Evolutionary conservation across 257 asterid species (phyloP).

Genomic region (Solanum chiquidenum): DNA sequence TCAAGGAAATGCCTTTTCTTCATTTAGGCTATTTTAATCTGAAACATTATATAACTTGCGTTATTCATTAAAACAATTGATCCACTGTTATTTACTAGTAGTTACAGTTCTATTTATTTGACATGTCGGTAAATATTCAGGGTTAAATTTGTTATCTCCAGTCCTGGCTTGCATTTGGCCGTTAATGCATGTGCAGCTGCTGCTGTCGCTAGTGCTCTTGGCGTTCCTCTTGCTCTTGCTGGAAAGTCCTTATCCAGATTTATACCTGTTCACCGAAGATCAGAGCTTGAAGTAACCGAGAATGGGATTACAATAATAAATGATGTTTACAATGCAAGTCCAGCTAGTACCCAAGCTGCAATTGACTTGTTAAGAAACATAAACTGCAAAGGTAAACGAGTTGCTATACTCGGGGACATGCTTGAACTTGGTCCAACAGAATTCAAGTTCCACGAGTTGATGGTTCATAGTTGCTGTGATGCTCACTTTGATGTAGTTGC

Average conservation of each 20-base stretch:
- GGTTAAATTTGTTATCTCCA: slow-evolving; percentile 14
- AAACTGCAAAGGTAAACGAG: slow-evolving; percentile 20
- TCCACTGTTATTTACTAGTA: not conserved
- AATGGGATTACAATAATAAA: slow-evolving; percentile 18
- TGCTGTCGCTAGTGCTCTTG: slow-evolving; percentile 20
- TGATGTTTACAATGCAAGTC: slow-evolving; percentile 23
- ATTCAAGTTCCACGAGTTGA: slow-evolving; percentile 15
- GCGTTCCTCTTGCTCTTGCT: slow-evolving; percentile 16
- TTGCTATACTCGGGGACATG: slow-evolving; percentile 35
- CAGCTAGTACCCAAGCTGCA: slow-evolving; percentile 21
- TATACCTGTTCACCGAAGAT: slow-evolving; percentile 11
- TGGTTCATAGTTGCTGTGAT: slow-evolving; percentile 11
- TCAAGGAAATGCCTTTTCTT: not conserved
- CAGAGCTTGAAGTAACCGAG: slow-evolving; percentile 11
- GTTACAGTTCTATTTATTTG: not conserved
- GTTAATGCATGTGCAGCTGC: slow-evolving; percentile 33
- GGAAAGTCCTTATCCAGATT: slow-evolving; percentile 17
- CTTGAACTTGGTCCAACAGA: slow-evolving; percentile 33
- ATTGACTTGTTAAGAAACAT: slow-evolving; percentile 14
- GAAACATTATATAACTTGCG: not conserved
- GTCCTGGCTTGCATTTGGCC: slow-evolving; percentile 29
- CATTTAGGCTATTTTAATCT: not conserved
- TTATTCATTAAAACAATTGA: not conserved
- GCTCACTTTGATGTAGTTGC: slow-evolving; percentile 9
- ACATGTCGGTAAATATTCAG: not conserved